Evolutionary conservation across 768 basidiomycete genomes (phyloP), one percentile per base, ranked within the genome.

Genomic region (Crassisporium funariophilum): DNA sequence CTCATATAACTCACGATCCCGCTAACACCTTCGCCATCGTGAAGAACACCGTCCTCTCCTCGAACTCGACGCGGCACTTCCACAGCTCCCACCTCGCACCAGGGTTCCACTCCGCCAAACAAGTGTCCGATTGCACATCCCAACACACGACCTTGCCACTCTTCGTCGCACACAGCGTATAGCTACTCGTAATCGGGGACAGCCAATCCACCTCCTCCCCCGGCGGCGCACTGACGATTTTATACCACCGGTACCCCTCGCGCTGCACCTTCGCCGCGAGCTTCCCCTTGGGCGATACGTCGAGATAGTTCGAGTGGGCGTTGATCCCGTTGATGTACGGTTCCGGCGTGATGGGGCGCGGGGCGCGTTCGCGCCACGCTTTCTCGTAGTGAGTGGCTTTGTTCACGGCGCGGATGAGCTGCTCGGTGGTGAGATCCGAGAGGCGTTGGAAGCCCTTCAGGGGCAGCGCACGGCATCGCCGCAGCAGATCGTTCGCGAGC

Each of bases 11-110:
- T 67, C 59, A 79, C 78, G 73, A 70, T 49, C 70, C 72, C 23
- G 68, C 60, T 16, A 85, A 54, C 21, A 82, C 74, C 59, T 81
- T 83, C 1, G 86, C 86, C 84, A 88, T 88, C 0, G 82, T 84
- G 56, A 88, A 86, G 63, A 78, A 88, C 25, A 87, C 85, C 0
- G 81, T 79, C 47, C 81, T 69, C 52, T 81, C 77, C 31, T 86
- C 84, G 57, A 86, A 88, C 57, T 87, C 86, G 13, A 88, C 85
- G 7, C 86, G 68, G 53, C 86, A 88, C 56, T 88, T 88, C 86
- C 86, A 88, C 4, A 88, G 58, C 55, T 86, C 84, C 85, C 86
- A 88, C 13, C 72, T 58, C 16, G 72, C 70, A 1, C 73, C 74
- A 1, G 84, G 84, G 41, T 81, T 78, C 86, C 86, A 88, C 47